A percentile compares a stretch with the other conserved stretches of the same genome.
Evolutionary conservation across 305 asterid species (phyloP).

Genomic region (Fraxinus xanthoxyloides): DNA sequence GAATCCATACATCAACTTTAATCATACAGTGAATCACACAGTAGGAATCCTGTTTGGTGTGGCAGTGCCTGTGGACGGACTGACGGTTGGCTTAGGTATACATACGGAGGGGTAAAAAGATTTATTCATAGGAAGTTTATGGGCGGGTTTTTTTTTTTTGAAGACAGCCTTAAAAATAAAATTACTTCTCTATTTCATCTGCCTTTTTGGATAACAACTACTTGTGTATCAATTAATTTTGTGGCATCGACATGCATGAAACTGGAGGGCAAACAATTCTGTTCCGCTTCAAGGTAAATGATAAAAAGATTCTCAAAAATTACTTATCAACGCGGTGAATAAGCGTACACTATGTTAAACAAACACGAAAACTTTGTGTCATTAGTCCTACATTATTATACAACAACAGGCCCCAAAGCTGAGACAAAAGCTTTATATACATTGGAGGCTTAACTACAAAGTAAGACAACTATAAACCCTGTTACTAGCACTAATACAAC

Average conservation of each 20-base stretch:
- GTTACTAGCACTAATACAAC: conserved; percentile 15
- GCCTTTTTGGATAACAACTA: neutral
- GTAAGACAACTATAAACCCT: neutral
- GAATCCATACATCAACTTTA: neutral
- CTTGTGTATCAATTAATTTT: neutral
- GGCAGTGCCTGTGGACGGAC: neutral
- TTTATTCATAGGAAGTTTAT: neutral
- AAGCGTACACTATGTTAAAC: neutral
- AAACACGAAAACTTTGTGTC: neutral
- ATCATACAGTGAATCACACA: neutral
- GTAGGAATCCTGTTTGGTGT: neutral
- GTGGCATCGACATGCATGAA: neutral
- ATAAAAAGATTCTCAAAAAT: neutral
- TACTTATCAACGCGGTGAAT: neutral
- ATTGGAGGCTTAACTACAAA: neutral
- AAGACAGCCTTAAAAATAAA: too few relatives aligned
- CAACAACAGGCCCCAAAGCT: conserved; percentile 9
- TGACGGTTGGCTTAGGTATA: neutral
- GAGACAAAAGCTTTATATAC: conserved; percentile 10
- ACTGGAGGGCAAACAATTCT: neutral
- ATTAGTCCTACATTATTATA: conserved; percentile 11
- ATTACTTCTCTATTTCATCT: neutral
- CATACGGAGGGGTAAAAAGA: neutral
- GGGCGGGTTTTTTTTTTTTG: neutral
- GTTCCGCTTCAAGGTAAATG: neutral